These are phyloP conservation scores for Colletotrichum ledebouriae DNA, from an alignment of 2,329 filamentous ascomycete species.

Conservation along the genomic window DNA sequence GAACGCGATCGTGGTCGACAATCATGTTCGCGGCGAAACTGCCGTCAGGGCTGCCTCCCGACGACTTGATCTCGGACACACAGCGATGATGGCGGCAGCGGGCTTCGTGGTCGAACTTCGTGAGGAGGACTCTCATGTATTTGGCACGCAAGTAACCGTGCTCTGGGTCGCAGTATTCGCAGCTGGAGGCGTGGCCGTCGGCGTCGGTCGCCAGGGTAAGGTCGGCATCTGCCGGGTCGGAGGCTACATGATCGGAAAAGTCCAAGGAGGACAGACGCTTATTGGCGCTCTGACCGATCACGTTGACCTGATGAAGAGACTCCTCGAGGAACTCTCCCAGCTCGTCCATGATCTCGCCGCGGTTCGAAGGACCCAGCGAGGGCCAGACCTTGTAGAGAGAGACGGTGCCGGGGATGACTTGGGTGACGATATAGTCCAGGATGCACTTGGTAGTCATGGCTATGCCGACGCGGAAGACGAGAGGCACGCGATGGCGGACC, in stretches of 20 bases:
- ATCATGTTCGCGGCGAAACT: neutral
- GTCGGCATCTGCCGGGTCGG: too few relatives aligned
- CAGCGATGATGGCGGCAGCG: neutral
- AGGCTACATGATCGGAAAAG: neutral
- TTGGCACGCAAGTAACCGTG: neutral
- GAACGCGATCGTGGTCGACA: neutral
- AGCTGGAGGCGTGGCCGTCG: neutral
- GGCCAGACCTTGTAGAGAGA: constrained; percentile 20
- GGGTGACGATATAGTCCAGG: constrained; percentile 18
- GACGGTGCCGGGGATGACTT: constrained; percentile 9
- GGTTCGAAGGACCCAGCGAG: neutral
- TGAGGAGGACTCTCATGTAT: neutral
- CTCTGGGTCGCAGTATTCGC: neutral
- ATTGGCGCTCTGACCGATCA: neutral
- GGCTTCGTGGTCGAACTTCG: neutral
- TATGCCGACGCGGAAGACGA: constrained; percentile 15
- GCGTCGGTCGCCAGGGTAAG: neutral
- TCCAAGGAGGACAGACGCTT: neutral
- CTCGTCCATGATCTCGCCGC: neutral
- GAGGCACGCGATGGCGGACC: constrained; percentile 9
- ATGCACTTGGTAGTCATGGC: neutral
- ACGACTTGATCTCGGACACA: neutral
- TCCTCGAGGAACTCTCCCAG: constrained; percentile 6
- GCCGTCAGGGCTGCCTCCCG: neutral
- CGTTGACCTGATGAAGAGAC: neutral